Base-by-base conservation (phyloP, 805 yeast genomes). In the Kodamaea jinghongensis region DNA sequence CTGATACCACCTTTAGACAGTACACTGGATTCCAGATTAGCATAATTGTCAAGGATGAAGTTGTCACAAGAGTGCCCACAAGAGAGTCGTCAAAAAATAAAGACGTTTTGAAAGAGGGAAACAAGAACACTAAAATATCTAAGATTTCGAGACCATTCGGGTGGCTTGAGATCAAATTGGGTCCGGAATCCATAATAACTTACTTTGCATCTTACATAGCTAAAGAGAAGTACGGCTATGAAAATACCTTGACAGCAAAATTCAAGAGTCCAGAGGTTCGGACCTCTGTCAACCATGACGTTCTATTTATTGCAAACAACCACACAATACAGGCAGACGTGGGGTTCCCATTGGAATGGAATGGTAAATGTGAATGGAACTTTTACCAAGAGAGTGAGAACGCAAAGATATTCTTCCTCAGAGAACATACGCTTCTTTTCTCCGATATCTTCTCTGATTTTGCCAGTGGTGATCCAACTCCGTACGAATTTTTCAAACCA, bases 211-310 rank as follows among this genome's bases (percentile, higher is more conserved):
- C 84, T 0, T 70, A 78, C 45, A 61, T 78, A 6, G 78, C 93
- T 1, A 63, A 75, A 0, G 45, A 47, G 4, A 61, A 60, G 2
- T 84, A 45, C 1, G 75, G 96, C 0, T 83, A 75, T 70, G 66
- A 67, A 13, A 81, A 79, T 48, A 57, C 50, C 2, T 46, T 83
- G 1, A 56, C 61, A 2, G 56, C 78, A 1, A 65, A 65, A 13
- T 58, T 91, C 22, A 56, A 58, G 0, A 63, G 68, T 12, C 79
- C 85, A 1, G 95, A 85, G 49, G 58, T 88, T 2, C 64, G 90
- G 32, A 71, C 97, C 0, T 85, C 96, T 42, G 90, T 93, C 1
- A 93, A 91, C 49, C 99, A 93, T 57, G 95, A 87, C 49, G 66
- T 88, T 8, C 59, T 89, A 13, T 75, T 86, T 47, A 68, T 72